Conservation (phyloP, 805 yeast genomes). For the Yarrowia hollandica region DNA sequence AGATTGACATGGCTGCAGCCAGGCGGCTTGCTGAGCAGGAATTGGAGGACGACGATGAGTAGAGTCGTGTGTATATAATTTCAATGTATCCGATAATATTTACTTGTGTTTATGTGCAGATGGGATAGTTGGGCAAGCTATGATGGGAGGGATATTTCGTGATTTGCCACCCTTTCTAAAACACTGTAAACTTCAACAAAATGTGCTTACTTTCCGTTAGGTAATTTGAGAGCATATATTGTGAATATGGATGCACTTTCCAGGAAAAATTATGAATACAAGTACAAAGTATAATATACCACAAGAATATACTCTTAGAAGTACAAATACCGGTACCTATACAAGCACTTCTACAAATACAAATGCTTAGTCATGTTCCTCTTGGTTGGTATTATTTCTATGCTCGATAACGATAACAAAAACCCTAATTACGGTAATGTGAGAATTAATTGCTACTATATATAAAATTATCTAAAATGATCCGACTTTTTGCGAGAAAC, state of each 20-base stretch:
- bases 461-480: neutral
- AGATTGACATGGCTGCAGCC: conserved; percentile 38
- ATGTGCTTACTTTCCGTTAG: neutral
- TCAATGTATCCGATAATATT: neutral
- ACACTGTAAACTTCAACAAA: no score
- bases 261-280: no score
- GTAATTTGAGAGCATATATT: neutral
- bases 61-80: neutral
- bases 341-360: no score
- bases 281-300: no score
- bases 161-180: conserved; percentile 6
- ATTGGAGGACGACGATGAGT: conserved; percentile 35
- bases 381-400: neutral
- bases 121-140: no score
- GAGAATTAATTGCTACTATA: neutral
- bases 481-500: no score
- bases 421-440: neutral
- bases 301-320: no score
- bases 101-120: no score
- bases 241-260: neutral
- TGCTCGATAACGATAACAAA: conserved; percentile 10
- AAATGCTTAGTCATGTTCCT: no score
- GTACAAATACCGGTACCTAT: no score
- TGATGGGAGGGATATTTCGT: no score
- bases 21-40: conserved; percentile 36